Base-by-base conservation (phyloP, 1,284 basidiomycete genomes). In the Chalciporus sp. region DNA sequence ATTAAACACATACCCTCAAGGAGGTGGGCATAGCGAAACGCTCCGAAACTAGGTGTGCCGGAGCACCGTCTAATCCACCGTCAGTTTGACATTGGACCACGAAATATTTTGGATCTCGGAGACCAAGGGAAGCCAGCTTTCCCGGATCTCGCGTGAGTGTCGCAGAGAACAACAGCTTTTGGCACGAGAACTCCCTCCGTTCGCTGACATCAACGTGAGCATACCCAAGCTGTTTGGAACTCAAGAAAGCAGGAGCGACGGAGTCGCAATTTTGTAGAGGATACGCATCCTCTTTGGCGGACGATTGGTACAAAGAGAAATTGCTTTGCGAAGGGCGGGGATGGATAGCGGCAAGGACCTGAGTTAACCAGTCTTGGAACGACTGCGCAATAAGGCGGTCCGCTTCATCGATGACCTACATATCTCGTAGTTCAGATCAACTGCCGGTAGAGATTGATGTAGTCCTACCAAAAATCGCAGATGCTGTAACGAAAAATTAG, bases 131-230 rank as follows among this genome's bases (percentile, higher is more conserved):
- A 1, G 89, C 86, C 44, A 99, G 89, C 68, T 95, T 96, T 23
- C 90, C 87, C 0, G 97, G 96, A 73, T 99, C 95, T 7, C 90
- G 84, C 1, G 95, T 98, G 20, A 99, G 80, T 0, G 97, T 99
- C 0, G 97, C 97, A 1, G 95, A 98, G 74, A 99, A 98, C 4
- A 99, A 79, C 7, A 99, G 79, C 67, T 98, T 99, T 69, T 98
- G 96, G 60, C 95, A 96, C 49, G 93, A 88, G 7, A 77, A 69
- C 42, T 76, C 72, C 61, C 75, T 82, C 44, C 63, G 69, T 63
- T 90, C 87, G 51, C 80, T 78, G 27, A 83, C 62, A 56, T 84
- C 83, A 7, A 79, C 74, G 6, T 72, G 72, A 35, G 74, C 56
- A 41, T 71, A 58, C 3, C 75, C 76, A 55, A 69, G 63, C 43